These are phyloP conservation scores for Neurospora hispaniola DNA, from an alignment of 495 filamentous ascomycete genomes.

Conservation along the genomic window DNA sequence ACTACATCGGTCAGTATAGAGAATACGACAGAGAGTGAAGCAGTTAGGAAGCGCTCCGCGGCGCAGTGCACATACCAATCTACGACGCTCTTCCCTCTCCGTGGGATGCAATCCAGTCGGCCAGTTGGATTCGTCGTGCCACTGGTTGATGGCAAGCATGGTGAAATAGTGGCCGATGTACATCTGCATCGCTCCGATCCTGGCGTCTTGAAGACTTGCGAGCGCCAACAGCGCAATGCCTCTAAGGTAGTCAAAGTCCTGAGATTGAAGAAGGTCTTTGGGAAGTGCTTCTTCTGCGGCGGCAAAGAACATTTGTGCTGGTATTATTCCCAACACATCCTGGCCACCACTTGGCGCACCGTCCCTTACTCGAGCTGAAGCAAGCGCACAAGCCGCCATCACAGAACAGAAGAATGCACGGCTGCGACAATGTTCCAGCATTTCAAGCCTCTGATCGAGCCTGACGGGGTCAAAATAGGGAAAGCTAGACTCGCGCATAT, in stretches of 20 bases:
- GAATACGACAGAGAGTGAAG: neutral
- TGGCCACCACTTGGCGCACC: conserved; percentile 24
- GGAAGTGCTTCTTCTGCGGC: conserved; percentile 33
- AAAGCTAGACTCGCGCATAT: conserved; percentile 14
- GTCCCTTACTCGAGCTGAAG: conserved; percentile 35
- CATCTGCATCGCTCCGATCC: conserved; percentile 37
- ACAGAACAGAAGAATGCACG: conserved; percentile 35
- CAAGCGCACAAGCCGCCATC: conserved; percentile 41
- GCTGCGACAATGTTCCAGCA: conserved; percentile 30
- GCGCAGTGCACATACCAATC: conserved; percentile 26
- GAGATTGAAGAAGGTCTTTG: conserved; percentile 22
- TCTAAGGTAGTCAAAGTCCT: conserved; percentile 35
- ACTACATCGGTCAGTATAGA: conserved; percentile 19
- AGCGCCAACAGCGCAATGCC: conserved; percentile 37
- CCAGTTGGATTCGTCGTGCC: conserved; percentile 43
- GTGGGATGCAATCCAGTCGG: conserved; percentile 30
- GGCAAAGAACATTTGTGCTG: conserved; percentile 36
- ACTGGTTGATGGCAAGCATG: conserved; percentile 31
- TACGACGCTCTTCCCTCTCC: conserved; percentile 37
- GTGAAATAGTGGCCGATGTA: conserved; percentile 38
- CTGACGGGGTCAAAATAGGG: conserved; percentile 39
- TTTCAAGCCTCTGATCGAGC: conserved; percentile 25
- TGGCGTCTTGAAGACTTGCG: conserved; percentile 36
- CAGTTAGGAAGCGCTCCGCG: neutral
- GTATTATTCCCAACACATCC: conserved; percentile 14